Conservation (phyloP, 345 rosid species). For the Eucalyptus victrix region DNA sequence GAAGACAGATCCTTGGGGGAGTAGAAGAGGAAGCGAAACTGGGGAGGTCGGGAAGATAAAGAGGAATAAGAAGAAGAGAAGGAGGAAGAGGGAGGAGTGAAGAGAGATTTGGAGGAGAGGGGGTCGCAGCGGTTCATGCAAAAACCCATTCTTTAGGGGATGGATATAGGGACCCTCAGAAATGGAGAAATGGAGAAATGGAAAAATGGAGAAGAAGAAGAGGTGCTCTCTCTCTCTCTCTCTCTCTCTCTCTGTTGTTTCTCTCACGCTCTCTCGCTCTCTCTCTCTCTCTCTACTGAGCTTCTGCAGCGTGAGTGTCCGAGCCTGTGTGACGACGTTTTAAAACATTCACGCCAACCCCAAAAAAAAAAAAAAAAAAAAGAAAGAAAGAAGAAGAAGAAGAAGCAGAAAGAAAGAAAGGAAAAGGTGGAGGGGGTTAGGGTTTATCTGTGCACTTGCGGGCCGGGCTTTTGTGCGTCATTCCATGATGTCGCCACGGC, state of each 20-base stretch:
- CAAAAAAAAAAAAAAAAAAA: background rate
- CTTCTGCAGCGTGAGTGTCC: background rate
- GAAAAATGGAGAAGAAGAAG: background rate
- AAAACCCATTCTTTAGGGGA: background rate
- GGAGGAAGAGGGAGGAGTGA: background rate
- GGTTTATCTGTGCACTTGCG: background rate
- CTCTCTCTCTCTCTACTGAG: background rate
- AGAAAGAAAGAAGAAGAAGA: background rate
- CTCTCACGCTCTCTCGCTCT: background rate
- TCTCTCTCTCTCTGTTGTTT: background rate
- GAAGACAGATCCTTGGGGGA: background rate
- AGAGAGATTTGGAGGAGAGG: background rate
- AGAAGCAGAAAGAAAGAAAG: background rate
- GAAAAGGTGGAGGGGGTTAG: background rate
- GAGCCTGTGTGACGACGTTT: background rate
- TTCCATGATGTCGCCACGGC: too few relatives aligned
- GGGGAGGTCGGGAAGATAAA: background rate
- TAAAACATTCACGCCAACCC: background rate
- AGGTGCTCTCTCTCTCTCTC: background rate
- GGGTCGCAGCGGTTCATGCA: constrained; percentile 8
- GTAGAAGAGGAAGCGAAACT: background rate
- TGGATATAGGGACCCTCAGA: background rate
- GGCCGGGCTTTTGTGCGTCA: background rate
- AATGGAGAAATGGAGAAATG: background rate
- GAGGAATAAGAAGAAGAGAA: constrained; percentile 6